Evolutionary conservation across 2,329 filamentous ascomycete species (phyloP).

Genomic region (Botrytis galanthina): DNA sequence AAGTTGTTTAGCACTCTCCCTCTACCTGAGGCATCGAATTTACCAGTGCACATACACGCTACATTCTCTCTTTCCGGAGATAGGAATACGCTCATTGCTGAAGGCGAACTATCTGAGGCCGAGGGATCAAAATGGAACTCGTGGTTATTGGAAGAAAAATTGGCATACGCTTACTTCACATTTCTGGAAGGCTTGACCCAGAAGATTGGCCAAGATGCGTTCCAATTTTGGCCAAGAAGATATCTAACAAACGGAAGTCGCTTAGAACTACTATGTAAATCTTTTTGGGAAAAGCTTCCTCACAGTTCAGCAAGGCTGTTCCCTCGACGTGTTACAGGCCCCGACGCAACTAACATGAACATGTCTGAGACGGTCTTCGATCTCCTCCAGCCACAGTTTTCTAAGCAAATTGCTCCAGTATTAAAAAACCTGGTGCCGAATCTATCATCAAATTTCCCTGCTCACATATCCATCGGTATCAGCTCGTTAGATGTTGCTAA

Average conservation of each 20-base stretch:
- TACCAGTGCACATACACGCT: slow-evolving; percentile 37
- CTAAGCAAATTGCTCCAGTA: slow-evolving; percentile 24
- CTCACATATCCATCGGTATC: slow-evolving; percentile 13
- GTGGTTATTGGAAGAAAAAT: slow-evolving; percentile 27
- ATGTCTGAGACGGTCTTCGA: slow-evolving; percentile 32
- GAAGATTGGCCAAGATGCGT: slow-evolving; percentile 22
- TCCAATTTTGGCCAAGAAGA: slow-evolving; percentile 31
- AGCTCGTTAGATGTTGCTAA: slow-evolving; percentile 20
- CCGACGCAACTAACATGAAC: slow-evolving; percentile 17
- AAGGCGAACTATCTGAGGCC: slow-evolving; percentile 24
- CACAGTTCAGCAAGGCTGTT: slow-evolving; percentile 26
- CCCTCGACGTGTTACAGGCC: slow-evolving; percentile 23
- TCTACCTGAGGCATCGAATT: slow-evolving; percentile 27
- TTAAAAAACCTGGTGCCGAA: slow-evolving; percentile 24
- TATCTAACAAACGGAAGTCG: slow-evolving; percentile 20
- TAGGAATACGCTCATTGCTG: slow-evolving; percentile 30
- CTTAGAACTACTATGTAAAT: slow-evolving; percentile 23
- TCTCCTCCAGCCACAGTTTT: slow-evolving; percentile 24
- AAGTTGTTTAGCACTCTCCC: slow-evolving; percentile 31
- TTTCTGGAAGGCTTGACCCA: slow-evolving; percentile 29
- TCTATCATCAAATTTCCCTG: slow-evolving; percentile 27
- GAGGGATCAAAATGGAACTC: slow-evolving; percentile 31
- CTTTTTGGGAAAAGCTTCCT: slow-evolving; percentile 31
- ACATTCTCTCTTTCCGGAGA: slow-evolving; percentile 38
- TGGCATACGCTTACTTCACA: slow-evolving; percentile 33